Base-by-base conservation (phyloP, 495 filamentous ascomycete species). In the Recurvomyces mirabilis region DNA sequence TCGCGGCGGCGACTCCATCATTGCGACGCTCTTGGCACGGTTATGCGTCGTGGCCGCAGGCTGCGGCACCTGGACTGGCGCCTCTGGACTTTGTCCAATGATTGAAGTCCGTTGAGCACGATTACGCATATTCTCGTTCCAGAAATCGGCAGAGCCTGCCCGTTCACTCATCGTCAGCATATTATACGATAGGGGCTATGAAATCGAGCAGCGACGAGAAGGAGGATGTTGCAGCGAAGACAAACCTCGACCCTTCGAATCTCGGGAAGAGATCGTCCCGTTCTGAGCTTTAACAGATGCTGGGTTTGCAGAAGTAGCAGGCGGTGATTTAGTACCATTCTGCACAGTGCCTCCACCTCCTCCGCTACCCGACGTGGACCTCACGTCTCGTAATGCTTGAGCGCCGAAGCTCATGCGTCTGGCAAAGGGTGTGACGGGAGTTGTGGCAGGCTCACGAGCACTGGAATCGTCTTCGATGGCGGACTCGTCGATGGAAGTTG, bases 381-480 rank as follows among this genome's bases (percentile, higher is more conserved):
- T 74, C 32, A 74, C 71, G 52, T 85, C 81, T 41, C 83, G 75
- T 55, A 94, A 67, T 26, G 91, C 86, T 56, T 85, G 78, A 20
- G 85, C 87, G 41, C 91, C 89, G 60, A 93, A 91, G 58, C 88
- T 94, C 68, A 93, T 76, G 17, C 91, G 79, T 38, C 91, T 78
- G 9, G 76, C 75, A 59, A 94, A 93, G 13, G 86, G 85, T 4
- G 82, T 82, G 35, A 84, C 74, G 6, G 72, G 69, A 44, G 50
- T 57, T 58, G 13, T 43, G 49, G 33, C 51, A 38, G 20, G 33
- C 20, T 41, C 51, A 20, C 57, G 45, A 2, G 48, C 19, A 0
- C 62, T 37, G 57, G 66, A 40, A 53, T 74, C 75, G 36, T 96
- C 91, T 42, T 95, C 91, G 32, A 88, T 72, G 32, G 87, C 81